phyloP scores from a whole-genome alignment of 495 filamentous ascomycete genomes.

The Endocarpon pusillum region DNA sequence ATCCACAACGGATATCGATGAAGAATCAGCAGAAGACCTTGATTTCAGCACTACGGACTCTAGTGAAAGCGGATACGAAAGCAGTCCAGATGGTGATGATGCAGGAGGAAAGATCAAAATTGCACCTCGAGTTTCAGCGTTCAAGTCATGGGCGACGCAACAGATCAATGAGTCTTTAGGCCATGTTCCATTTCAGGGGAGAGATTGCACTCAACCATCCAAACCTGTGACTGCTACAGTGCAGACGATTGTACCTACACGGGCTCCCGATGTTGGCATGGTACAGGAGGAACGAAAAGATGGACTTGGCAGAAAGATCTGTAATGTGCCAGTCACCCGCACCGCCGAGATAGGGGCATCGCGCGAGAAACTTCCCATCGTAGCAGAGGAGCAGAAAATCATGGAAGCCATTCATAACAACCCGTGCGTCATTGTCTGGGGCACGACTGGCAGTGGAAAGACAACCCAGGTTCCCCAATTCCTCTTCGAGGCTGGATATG shows the following conservation, averaged over 20 bases:
- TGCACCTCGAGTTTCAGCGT: constrained; percentile 45
- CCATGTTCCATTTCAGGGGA: constrained; percentile 34
- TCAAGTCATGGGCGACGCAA: constrained; percentile 83
- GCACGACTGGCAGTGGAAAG: constrained; percentile 90
- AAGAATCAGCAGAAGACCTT: constrained; percentile 10
- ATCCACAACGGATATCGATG: constrained; percentile 10
- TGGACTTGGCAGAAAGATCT: constrained; percentile 49
- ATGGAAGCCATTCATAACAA: constrained; percentile 96
- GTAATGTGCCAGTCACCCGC: constrained; percentile 55
- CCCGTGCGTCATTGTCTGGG: constrained; percentile 77
- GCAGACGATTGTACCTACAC: constrained; percentile 5
- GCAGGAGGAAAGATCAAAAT: constrained; percentile 9
- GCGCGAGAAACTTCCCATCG: constrained; percentile 70
- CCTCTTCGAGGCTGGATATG: constrained; percentile 84
- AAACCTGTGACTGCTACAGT: constrained; percentile 2
- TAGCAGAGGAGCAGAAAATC: constrained; percentile 89
- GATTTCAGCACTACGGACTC: constrained; percentile 12
- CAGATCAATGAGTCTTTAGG: constrained; percentile 63
- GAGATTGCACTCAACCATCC: constrained; percentile 8
- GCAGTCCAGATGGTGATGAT: not conserved
- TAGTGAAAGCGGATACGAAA: constrained; percentile 13
- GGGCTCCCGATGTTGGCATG: constrained; percentile 14
- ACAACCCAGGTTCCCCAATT: constrained; percentile 97
- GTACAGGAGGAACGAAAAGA: constrained; percentile 52
- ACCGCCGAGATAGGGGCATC: constrained; percentile 54